Conservation (phyloP, 2,329 filamentous ascomycete genomes). For the Lithohypha guttulata region DNA sequence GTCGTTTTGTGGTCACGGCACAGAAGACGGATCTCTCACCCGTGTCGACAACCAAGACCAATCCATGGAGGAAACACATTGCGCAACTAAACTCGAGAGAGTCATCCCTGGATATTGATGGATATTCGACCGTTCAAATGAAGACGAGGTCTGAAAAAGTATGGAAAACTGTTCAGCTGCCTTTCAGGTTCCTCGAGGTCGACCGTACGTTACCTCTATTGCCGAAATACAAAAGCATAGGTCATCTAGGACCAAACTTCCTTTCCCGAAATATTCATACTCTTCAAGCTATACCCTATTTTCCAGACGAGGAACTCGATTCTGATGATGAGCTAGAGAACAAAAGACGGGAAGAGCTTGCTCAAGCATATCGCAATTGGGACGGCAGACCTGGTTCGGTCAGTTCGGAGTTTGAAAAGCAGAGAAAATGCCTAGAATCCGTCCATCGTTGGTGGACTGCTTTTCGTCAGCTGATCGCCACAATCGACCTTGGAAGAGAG, state of each 20-base stretch:
- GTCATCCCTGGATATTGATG: no score
- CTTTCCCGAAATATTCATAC: constrained; percentile 18
- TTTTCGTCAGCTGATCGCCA: not conserved
- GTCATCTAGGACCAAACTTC: constrained; percentile 15
- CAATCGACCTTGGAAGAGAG: not conserved
- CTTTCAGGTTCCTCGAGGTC: not conserved
- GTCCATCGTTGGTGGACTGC: constrained; percentile 4
- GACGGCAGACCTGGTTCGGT: not conserved
- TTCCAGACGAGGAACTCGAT: constrained; percentile 16
- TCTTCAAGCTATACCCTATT: constrained; percentile 18
- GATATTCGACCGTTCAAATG: no score
- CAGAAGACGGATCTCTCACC: not conserved
- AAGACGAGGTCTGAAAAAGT: no score
- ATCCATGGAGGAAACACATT: no score
- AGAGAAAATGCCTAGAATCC: constrained; percentile 3
- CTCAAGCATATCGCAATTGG: constrained; percentile 11
- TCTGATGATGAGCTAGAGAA: constrained; percentile 13
- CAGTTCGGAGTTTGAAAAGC: not conserved
- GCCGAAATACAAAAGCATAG: constrained; percentile 20
- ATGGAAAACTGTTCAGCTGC: not conserved
- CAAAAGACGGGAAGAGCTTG: constrained; percentile 8
- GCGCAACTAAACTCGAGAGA: no score
- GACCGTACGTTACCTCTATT: constrained; percentile 5
- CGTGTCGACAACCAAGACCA: not conserved
- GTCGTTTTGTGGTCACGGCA: not conserved